A percentile compares a stretch with the other conserved stretches of the same genome.
These are phyloP conservation scores for Cyberlindnera subsufficiens DNA, from an alignment of 805 yeast species.

Conservation along the genomic window DNA sequence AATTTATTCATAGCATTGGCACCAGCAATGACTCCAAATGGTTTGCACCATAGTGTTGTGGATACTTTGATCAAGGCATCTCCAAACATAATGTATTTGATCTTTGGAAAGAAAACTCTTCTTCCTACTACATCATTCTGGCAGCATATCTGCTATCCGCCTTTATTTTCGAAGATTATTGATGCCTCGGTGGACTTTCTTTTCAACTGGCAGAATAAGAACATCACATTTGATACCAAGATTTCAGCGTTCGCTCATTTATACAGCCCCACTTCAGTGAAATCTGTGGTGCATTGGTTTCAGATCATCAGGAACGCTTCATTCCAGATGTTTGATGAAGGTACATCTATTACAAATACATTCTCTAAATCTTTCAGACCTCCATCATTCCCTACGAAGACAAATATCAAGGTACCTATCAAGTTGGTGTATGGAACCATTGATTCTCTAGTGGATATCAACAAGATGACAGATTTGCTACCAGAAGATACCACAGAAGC, in stretches of 20 bases:
- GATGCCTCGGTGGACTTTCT: conserved; percentile 62
- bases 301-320: conserved; percentile 73
- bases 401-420: conserved; percentile 66
- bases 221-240: conserved; percentile 72
- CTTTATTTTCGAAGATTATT: conserved; percentile 63
- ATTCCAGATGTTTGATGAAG: conserved; percentile 88
- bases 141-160: conserved; percentile 74
- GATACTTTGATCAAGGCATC: conserved; percentile 73
- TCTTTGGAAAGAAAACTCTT: conserved; percentile 71
- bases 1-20: conserved; percentile 71
- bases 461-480: conserved; percentile 61
- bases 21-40: conserved; percentile 92
- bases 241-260: conserved; percentile 77
- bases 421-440: conserved; percentile 70
- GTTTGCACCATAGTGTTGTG: conserved; percentile 68
- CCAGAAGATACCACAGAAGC: conserved; percentile 47
- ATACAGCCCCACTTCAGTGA: conserved; percentile 88
- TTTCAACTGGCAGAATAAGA: conserved; percentile 74
- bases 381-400: conserved; percentile 48
- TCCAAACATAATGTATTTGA: conserved; percentile 63
- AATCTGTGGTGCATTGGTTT: conserved; percentile 94
- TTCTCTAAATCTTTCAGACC: conserved; percentile 29
- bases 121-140: conserved; percentile 73
- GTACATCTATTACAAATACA: conserved; percentile 31
- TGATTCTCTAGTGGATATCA: conserved; percentile 85